These are phyloP conservation scores for Oxyria digyna DNA, from an alignment of 148 eudicot species.

Conservation along the genomic window DNA sequence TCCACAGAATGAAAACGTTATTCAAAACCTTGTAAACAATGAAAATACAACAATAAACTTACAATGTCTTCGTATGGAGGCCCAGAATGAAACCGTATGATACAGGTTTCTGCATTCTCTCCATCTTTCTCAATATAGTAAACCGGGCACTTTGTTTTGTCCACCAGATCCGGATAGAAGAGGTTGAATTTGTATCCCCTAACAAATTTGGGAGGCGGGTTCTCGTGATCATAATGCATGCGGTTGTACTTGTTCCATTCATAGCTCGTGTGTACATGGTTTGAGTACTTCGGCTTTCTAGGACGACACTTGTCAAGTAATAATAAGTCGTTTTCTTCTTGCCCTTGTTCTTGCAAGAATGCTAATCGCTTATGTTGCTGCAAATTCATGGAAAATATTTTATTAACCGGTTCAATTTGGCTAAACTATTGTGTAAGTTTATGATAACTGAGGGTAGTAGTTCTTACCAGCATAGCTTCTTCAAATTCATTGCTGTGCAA, in stretches of 20 bases:
- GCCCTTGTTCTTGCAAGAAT: constrained; percentile 58
- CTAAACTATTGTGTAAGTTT: no score
- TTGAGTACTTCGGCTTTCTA: constrained; percentile 91
- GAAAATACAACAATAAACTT: constrained; percentile 18
- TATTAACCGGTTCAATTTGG: no score
- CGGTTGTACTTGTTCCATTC: constrained; percentile 99
- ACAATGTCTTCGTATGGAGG: constrained; percentile 99
- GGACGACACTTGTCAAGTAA: constrained; percentile 99
- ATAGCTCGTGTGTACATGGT: constrained; percentile 98
- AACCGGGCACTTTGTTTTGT: constrained; percentile 70
- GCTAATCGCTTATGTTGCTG: constrained; percentile 73
- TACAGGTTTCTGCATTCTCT: constrained; percentile 84
- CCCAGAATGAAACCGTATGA: constrained; percentile 88
- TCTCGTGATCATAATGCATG: constrained; percentile 94
- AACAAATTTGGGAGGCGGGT: constrained; percentile 90
- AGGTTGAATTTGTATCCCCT: constrained; percentile 98
- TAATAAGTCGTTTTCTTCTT: constrained; percentile 86
- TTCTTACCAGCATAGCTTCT: constrained; percentile 74
- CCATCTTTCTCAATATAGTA: constrained; percentile 83
- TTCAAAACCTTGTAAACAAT: background rate
- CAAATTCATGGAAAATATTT: background rate
- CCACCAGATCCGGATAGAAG: constrained; percentile 94
- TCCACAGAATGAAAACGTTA: no score
- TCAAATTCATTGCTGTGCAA: constrained; percentile 73
- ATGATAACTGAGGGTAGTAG: no score